A percentile compares a stretch with the other conserved stretches of the same genome.
These are phyloP conservation scores for Paracoccidioides brasiliensis DNA, from an alignment of 2,329 filamentous ascomycete species.

Conservation along the genomic window DNA sequence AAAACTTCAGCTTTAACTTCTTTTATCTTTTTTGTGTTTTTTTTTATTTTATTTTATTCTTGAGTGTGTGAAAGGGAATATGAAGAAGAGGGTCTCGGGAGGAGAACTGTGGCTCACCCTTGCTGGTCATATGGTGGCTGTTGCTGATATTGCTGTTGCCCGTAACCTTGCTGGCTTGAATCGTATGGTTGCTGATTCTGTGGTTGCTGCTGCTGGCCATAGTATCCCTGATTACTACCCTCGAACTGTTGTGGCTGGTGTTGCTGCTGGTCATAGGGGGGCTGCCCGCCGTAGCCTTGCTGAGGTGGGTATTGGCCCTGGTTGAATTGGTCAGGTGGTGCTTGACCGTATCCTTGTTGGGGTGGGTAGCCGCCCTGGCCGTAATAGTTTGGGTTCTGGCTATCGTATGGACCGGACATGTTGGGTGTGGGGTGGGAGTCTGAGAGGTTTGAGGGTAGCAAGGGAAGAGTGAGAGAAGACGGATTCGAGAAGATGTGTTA, in stretches of 20 bases:
- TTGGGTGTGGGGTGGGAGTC: neutral
- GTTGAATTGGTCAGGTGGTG: constrained; percentile 12
- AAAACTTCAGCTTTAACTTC: neutral
- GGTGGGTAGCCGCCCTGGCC: constrained; percentile 17
- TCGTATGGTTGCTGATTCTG: constrained; percentile 9
- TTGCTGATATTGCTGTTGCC: neutral
- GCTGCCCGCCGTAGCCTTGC: constrained; percentile 11
- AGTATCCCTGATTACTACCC: neutral
- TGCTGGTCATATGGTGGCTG: constrained; percentile 7
- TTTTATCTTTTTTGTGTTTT: neutral
- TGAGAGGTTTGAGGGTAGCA: neutral
- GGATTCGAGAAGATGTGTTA: neutral
- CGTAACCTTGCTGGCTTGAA: constrained; percentile 2
- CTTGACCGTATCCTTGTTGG: constrained; percentile 19
- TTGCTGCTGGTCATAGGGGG: constrained; percentile 12
- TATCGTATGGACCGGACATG: constrained; percentile 12
- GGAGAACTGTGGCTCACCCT: constrained; percentile 2
- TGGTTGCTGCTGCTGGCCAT: constrained; percentile 2
- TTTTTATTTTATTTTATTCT: neutral
- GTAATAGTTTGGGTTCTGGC: constrained; percentile 11
- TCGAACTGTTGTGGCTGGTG: constrained; percentile 11
- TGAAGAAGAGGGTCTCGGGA: neutral
- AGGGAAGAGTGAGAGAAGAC: neutral
- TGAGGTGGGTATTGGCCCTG: constrained; percentile 13
- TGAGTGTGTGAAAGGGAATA: neutral